Evolutionary conservation across 2,329 filamentous ascomycete genomes (phyloP), one percentile per base, ranked within the genome.

Genomic region (Aurifilum marmelostoma): DNA sequence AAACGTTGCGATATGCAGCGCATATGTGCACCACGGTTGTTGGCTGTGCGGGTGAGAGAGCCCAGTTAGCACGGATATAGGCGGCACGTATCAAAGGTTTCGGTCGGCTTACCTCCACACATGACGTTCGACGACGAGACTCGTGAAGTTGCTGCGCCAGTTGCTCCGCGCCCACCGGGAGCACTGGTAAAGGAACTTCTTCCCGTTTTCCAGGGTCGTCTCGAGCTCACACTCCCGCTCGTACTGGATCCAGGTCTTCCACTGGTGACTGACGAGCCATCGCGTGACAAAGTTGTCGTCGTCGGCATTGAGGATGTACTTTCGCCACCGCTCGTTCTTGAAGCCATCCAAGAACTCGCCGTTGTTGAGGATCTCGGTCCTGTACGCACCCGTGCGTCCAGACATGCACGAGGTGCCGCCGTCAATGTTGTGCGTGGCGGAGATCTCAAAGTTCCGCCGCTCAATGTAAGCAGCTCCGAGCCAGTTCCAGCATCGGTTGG

Each of bases 221-320:
- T 96, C 90, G 71, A 98, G 91, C 80, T 97, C 92, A 75, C 93
- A 97, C 77, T 97, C 93, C 62, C 87, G 88, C 79, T 97, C 91
- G 81, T 97, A 97, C 82, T 98, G 95, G 79, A 97, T 92, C 85
- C 92, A 95, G 29, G 94, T 97, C 82, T 97, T 93, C 92, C 93
- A 97, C 74, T 91, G 87, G 82, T 97, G 91, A 73, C 89, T 92
- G 74, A 97, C 94, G 76, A 98, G 87, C 95, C 95, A 98, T 69
- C 95, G 90, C 8, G 95, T 97, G 75, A 98, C 93, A 82, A 97
- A 98, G 82, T 98, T 98, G 84, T 98, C 95, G 79, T 98, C 95
- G 80, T 98, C 95, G 34, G 95, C 94, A 77, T 97, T 97, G 71
- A 98, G 86, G 76, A 94, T 94, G 81, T 91, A 97, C 75, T 91